Conservation (phyloP, 805 yeast species). For the Sugiyamaella floridensis region DNA sequence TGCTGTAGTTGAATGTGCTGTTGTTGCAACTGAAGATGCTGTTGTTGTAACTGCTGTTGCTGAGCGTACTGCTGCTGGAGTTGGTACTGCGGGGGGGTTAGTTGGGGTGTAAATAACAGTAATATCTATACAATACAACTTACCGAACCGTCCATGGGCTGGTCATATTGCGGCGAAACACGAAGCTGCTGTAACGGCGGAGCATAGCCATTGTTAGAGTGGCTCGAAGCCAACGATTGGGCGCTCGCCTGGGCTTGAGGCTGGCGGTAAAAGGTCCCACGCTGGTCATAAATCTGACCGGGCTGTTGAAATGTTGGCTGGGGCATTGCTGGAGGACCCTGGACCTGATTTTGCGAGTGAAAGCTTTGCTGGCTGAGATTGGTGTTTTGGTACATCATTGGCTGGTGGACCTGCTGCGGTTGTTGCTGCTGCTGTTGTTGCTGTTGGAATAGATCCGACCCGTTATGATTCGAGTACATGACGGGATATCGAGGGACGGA, state of each 20-base stretch:
- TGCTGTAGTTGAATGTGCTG: background rate
- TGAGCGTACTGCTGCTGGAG: slow-evolving; percentile 29
- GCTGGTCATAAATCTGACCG: slow-evolving; percentile 1
- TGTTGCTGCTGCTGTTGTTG: slow-evolving; percentile 9
- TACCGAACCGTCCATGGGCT: background rate
- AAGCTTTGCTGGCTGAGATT: background rate
- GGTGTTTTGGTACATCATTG: background rate
- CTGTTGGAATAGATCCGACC: slow-evolving; percentile 7
- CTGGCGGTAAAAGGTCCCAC: slow-evolving; percentile 16
- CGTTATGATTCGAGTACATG: slow-evolving; percentile 8
- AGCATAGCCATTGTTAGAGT: slow-evolving; percentile 3
- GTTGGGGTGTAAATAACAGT: no score
- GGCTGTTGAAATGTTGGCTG: background rate
- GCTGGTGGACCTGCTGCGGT: slow-evolving; percentile 15
- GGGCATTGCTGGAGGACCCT: background rate
- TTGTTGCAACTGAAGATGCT: background rate
- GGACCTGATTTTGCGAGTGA: slow-evolving; percentile 13
- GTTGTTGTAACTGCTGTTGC: slow-evolving; percentile 8
- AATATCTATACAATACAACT: slow-evolving; percentile 16
- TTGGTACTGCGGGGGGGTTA: slow-evolving; percentile 25
- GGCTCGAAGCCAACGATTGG: slow-evolving; percentile 24
- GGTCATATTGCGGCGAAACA: background rate
- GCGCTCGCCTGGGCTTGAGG: slow-evolving; percentile 14
- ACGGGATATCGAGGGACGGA: background rate
- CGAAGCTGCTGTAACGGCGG: background rate